A percentile compares a stretch with the other conserved stretches of the same genome.
Evolutionary conservation across 148 eudicot genomes (phyloP).

Genomic region (Rhododendron vialii): DNA sequence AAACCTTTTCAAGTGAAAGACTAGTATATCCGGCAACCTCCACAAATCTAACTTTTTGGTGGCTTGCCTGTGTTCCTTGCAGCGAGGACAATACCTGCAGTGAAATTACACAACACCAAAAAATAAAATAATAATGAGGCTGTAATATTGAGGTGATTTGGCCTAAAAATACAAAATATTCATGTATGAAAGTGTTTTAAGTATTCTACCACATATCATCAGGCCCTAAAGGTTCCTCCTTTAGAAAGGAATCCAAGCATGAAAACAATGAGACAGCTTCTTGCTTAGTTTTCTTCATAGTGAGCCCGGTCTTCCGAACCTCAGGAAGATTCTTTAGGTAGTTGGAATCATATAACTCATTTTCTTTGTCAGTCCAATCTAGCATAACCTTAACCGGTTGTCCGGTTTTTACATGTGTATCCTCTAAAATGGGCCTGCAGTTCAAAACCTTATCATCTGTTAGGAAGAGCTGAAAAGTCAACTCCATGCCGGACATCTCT

Average conservation of each 20-base stretch:
- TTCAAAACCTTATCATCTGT: constrained; percentile 53
- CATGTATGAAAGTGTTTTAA: neutral
- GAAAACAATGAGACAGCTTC: constrained; percentile 87
- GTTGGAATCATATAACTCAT: constrained; percentile 57
- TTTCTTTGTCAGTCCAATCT: constrained; percentile 59
- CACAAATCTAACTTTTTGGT: constrained; percentile 94
- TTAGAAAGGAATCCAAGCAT: constrained; percentile 89
- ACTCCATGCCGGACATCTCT: constrained; percentile 28
- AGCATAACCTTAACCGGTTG: constrained; percentile 40
- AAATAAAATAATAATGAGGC: constrained; percentile 5
- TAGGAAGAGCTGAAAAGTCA: constrained; percentile 42
- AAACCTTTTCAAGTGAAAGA: constrained; percentile 90
- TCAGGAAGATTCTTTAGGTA: constrained; percentile 84
- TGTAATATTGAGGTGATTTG: neutral
- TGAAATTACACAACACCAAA: neutral
- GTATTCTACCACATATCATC: constrained; percentile 93
- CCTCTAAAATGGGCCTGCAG: constrained; percentile 48
- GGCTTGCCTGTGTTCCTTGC: constrained; percentile 97
- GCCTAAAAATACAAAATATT: neutral
- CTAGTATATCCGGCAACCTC: constrained; percentile 91
- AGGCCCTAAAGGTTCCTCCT: constrained; percentile 98
- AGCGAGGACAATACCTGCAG: constrained; percentile 91
- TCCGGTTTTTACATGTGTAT: constrained; percentile 39
- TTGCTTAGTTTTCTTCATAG: constrained; percentile 84
- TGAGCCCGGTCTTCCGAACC: constrained; percentile 65